Conservation (phyloP, 805 yeast species). For the Yamadazyma insecticola region DNA sequence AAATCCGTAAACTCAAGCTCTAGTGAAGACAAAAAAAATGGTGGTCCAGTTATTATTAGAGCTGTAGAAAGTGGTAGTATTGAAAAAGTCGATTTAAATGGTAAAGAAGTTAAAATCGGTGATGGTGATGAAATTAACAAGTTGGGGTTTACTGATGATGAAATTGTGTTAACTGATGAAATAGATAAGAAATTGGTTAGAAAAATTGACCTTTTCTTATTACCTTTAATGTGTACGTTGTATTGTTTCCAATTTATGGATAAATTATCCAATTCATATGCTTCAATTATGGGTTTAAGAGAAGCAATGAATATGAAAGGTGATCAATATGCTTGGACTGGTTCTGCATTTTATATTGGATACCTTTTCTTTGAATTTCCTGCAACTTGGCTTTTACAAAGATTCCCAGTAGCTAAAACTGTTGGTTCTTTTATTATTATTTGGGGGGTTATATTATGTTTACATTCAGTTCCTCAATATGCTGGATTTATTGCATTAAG, state of each 20-base stretch:
- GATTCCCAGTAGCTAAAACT: conserved; percentile 52
- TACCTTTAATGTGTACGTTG: conserved; percentile 22
- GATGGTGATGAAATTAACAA: conserved; percentile 40
- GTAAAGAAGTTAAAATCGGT: conserved; percentile 7
- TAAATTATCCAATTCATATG: conserved; percentile 35
- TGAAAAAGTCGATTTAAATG: conserved; percentile 5
- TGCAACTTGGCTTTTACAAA: conserved; percentile 44
- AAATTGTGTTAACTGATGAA: conserved; percentile 13
- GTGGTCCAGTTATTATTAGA: too few relatives aligned
- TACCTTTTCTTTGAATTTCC: conserved; percentile 56
- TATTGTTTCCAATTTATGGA: conserved; percentile 32
- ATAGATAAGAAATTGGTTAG: conserved; percentile 13
- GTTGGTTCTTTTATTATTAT: conserved; percentile 44
- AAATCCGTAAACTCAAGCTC: too few relatives aligned
- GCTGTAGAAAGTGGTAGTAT: too few relatives aligned
- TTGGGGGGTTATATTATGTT: conserved; percentile 58
- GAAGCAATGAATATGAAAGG: conserved; percentile 32
- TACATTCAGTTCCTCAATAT: conserved; percentile 46
- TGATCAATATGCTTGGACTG: conserved; percentile 33
- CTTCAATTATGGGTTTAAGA: conserved; percentile 35
- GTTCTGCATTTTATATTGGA: conserved; percentile 47
- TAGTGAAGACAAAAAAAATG: too few relatives aligned
- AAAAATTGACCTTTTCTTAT: conserved; percentile 19
- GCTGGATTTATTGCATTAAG: conserved; percentile 36
- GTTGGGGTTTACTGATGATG: conserved; percentile 20